Evolutionary conservation across 371 early-diverging fungal genomes (phyloP).

Genomic region (Funneliformis caledonium): DNA sequence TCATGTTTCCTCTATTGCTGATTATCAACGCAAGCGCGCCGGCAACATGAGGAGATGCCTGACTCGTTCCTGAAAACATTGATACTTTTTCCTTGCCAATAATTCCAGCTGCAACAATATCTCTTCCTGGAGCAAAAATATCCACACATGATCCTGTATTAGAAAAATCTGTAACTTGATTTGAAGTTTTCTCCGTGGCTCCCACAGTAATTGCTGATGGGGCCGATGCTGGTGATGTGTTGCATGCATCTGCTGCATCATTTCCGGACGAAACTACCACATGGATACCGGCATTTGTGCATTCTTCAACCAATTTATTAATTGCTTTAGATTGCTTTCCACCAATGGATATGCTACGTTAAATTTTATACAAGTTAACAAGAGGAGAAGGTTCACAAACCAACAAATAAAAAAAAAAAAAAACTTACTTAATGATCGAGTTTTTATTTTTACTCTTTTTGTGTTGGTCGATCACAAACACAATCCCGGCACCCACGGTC

Average conservation of each 20-base stretch:
- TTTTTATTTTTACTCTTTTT: conserved; percentile 19
- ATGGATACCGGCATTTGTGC: conserved; percentile 51
- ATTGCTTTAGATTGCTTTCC: neutral
- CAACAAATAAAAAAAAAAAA: neutral
- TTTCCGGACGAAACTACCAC: conserved; percentile 74
- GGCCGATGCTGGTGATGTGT: conserved; percentile 61
- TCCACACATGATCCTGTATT: conserved; percentile 94
- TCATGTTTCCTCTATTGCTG: no score
- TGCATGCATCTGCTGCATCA: conserved; percentile 55
- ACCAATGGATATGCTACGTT: neutral
- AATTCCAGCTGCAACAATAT: conserved; percentile 87
- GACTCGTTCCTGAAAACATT: conserved; percentile 97
- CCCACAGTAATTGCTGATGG: conserved; percentile 30
- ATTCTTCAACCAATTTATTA: neutral
- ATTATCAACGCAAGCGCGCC: conserved; percentile 83
- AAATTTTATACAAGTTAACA: neutral
- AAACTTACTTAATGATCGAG: neutral
- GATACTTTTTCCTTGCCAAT: conserved; percentile 77
- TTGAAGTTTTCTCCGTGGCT: conserved; percentile 41
- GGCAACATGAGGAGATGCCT: conserved; percentile 99
- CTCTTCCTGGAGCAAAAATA: conserved; percentile 93
- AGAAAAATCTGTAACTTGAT: conserved; percentile 90
- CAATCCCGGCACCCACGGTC: conserved; percentile 69
- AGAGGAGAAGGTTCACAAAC: neutral
- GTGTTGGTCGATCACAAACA: conserved; percentile 42